Percentiles rank a stretch among this genome's conserved stretches.
Conservation (phyloP, 176 grass and related monocot species). For the Saccharum spontaneum region DNA sequence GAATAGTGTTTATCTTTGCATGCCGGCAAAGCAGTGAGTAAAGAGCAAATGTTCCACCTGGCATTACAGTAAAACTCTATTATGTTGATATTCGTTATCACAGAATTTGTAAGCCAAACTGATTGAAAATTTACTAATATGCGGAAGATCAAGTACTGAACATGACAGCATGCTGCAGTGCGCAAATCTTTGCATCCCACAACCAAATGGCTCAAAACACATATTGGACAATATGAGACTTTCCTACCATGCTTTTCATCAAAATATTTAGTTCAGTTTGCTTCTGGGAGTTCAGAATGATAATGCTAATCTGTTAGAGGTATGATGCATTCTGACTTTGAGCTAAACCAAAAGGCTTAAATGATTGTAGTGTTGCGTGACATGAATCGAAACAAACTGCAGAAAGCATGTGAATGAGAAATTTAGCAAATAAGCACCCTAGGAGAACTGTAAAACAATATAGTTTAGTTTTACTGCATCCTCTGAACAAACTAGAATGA, state of each 20-base stretch:
- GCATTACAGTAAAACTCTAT: slow-evolving; percentile 23
- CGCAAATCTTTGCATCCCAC: not conserved
- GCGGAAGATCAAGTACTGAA: not conserved
- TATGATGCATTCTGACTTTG: slow-evolving; percentile 8
- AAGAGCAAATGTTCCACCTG: slow-evolving; percentile 91
- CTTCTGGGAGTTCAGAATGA: not conserved
- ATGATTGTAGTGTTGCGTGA: not conserved
- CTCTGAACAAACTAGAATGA: slow-evolving; percentile 16
- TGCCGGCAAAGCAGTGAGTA: slow-evolving; percentile 89
- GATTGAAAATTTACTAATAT: not conserved
- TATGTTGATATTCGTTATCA: slow-evolving; percentile 17
- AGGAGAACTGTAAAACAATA: not conserved
- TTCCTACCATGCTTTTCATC: not conserved
- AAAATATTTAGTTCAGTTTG: slow-evolving; percentile 1
- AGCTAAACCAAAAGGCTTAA: not conserved
- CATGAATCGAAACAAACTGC: slow-evolving; percentile 11
- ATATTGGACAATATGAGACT: not conserved
- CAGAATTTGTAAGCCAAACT: not conserved
- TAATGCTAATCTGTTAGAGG: not conserved
- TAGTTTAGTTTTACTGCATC: not conserved
- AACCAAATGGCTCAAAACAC: not conserved
- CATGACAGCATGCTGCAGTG: not conserved
- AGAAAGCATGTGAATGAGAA: not conserved
- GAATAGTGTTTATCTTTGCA: slow-evolving; percentile 77
- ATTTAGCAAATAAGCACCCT: not conserved